A percentile compares a stretch with the other conserved stretches of the same genome.
phyloP scores from a whole-genome alignment of 2,329 filamentous ascomycete species.

The Penicillium occitanis region DNA sequence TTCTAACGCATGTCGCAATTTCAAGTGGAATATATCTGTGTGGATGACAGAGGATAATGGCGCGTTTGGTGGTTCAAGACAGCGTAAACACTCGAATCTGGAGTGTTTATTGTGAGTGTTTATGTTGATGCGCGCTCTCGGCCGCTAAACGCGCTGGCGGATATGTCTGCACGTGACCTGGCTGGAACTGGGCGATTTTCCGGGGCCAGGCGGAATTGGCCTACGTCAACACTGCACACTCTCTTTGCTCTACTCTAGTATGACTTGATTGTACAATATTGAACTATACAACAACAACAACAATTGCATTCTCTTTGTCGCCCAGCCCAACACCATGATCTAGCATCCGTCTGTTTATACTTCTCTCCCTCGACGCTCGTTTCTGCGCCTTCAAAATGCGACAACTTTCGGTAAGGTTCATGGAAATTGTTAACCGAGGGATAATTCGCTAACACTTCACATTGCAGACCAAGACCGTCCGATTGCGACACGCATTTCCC shows the following conservation, averaged over 20 bases:
- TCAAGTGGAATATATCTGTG: neutral
- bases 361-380: slow-evolving; percentile 5
- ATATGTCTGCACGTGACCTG: slow-evolving; percentile 12
- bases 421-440: neutral
- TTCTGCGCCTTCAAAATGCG: slow-evolving; percentile 8
- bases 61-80: neutral
- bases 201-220: slow-evolving; percentile 10
- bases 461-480: neutral
- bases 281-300: neutral
- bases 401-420: slow-evolving; percentile 14
- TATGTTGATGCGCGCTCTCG: slow-evolving; percentile 6
- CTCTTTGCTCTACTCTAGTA: too few species aligned
- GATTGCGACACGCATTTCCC: neutral
- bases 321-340: neutral
- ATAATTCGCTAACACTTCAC: neutral
- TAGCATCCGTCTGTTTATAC: neutral
- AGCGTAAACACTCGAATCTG: neutral
- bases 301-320: neutral
- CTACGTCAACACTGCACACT: slow-evolving; percentile 13
- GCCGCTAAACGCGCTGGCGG: slow-evolving; percentile 11
- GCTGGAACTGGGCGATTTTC: neutral
- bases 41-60: neutral
- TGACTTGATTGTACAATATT: neutral
- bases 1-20: neutral
- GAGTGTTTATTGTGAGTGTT: slow-evolving; percentile 1